These are phyloP conservation scores for Sphagnurus paluster DNA, from an alignment of 1,284 basidiomycete genomes.

Conservation along the genomic window DNA sequence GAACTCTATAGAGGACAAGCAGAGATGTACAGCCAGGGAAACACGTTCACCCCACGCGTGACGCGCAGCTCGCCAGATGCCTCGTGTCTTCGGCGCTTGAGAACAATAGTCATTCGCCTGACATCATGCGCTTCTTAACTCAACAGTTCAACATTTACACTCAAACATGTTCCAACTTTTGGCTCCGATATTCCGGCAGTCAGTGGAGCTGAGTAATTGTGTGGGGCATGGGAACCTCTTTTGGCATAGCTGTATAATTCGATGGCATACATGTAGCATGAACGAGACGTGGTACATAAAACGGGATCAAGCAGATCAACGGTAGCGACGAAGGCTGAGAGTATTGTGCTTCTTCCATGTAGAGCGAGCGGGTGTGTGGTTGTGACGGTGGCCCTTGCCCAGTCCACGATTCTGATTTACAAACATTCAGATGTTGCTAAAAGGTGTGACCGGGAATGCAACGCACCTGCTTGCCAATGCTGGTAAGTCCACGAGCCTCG, in stretches of 20 bases:
- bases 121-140: too few relatives aligned
- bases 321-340: constrained; percentile 96
- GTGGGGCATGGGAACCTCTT: constrained; percentile 13
- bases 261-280: constrained; percentile 22
- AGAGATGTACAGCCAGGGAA: too few relatives aligned
- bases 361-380: constrained; percentile 88
- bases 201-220: constrained; percentile 3
- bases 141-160: too few relatives aligned
- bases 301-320: constrained; percentile 53
- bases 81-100: constrained; percentile 15
- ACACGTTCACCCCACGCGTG: too few relatives aligned
- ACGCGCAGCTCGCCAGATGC: too few relatives aligned
- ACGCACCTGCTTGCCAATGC: constrained; percentile 88
- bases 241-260: constrained; percentile 13
- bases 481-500: constrained; percentile 96
- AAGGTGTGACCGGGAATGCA: constrained; percentile 1
- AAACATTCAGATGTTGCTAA: constrained; percentile 14
- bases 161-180: too few relatives aligned
- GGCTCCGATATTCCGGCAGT: too few relatives aligned
- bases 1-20: neutral
- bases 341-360: constrained; percentile 99
- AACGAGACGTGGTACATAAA: constrained; percentile 19
- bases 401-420: constrained; percentile 84
- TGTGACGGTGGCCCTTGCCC: constrained; percentile 95
- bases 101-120: too few relatives aligned